phyloP scores from a whole-genome alignment of 345 rosid genomes.

The Lepidium sativum region DNA sequence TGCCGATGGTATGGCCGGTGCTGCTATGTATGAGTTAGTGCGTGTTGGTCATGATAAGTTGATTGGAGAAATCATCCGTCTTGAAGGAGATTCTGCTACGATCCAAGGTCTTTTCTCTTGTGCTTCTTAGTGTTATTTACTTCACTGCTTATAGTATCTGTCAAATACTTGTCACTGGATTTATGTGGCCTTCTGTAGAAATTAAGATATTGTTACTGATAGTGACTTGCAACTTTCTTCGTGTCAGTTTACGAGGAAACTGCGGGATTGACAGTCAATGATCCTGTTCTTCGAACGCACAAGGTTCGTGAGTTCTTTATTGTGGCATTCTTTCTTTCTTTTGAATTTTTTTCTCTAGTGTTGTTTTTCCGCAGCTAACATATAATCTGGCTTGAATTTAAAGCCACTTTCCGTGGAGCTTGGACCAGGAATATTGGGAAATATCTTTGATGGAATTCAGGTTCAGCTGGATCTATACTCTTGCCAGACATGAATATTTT shows the following conservation, averaged over 20 bases:
- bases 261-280: constrained; percentile 88
- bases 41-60: constrained; percentile 97
- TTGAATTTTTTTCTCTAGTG: not conserved
- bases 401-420: constrained; percentile 98
- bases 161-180: not conserved
- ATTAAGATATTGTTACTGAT: not conserved
- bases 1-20: constrained; percentile 99
- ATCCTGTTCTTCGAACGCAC: constrained; percentile 87
- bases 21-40: constrained; percentile 98
- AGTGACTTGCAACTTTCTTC: not conserved
- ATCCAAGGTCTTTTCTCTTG: constrained; percentile 64
- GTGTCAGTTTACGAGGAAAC: constrained; percentile 91
- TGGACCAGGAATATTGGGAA: constrained; percentile 98
- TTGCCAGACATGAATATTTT: not conserved
- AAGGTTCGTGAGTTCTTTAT: constrained; percentile 39
- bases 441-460: constrained; percentile 99
- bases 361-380: constrained; percentile 5
- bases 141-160: not conserved
- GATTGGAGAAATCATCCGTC: constrained; percentile 94
- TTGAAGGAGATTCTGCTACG: constrained; percentile 99
- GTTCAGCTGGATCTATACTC: constrained; percentile 32
- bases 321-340: not conserved
- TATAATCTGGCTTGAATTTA: constrained; percentile 19
- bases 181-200: not conserved
- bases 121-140: not conserved